A percentile compares a stretch with the other conserved stretches of the same genome.
phyloP scores from a whole-genome alignment of 768 basidiomycete species.

The Hypsizygus marmoreus region DNA sequence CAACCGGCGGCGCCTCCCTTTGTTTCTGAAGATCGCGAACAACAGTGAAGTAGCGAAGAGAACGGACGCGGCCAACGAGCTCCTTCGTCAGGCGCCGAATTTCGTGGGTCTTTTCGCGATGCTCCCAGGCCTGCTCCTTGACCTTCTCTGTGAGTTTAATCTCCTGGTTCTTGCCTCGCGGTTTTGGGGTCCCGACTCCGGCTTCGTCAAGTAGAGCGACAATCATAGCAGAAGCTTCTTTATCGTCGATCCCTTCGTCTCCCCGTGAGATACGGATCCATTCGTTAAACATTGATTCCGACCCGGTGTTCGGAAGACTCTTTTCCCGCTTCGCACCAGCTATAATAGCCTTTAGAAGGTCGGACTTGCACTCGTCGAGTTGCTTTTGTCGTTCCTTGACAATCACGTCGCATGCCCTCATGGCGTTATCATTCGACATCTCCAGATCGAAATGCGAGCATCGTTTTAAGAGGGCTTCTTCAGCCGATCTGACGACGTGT shows the following conservation, averaged over 20 bases:
- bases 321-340: conserved; percentile 71
- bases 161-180: conserved; percentile 57
- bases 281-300: conserved; percentile 81
- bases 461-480: conserved; percentile 91
- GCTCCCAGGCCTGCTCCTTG: conserved; percentile 73
- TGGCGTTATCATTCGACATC: conserved; percentile 69
- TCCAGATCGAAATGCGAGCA: conserved; percentile 95
- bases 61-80: conserved; percentile 86
- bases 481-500: conserved; percentile 81
- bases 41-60: conserved; percentile 88
- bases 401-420: conserved; percentile 92
- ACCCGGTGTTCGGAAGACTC: conserved; percentile 57
- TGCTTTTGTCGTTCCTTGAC: conserved; percentile 80
- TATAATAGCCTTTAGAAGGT: conserved; percentile 67
- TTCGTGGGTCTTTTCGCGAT: conserved; percentile 85
- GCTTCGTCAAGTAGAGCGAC: conserved; percentile 62
- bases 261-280: conserved; percentile 69
- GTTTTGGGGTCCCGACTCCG: conserved; percentile 47
- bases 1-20: conserved; percentile 54
- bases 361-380: conserved; percentile 74
- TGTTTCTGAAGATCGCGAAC: conserved; percentile 88
- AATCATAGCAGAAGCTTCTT: conserved; percentile 69
- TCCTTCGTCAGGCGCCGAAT: conserved; percentile 86
- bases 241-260: conserved; percentile 71
- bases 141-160: conserved; percentile 52